phyloP scores from a whole-genome alignment of 2,329 filamentous ascomycete species.

The Phialocephala subalpina region DNA sequence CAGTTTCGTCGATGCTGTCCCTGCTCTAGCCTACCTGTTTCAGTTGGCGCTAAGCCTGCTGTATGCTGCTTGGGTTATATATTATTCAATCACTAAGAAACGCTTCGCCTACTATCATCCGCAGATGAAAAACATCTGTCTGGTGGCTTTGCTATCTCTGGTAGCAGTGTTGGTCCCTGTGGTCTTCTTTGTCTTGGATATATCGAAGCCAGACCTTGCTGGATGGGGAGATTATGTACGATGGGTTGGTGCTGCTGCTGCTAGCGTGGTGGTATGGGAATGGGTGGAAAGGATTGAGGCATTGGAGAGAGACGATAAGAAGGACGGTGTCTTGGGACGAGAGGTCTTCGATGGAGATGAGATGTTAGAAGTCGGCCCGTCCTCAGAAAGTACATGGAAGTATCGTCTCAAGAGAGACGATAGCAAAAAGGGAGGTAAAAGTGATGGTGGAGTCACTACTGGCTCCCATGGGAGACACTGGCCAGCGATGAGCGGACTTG shows the following conservation, averaged over 20 bases:
- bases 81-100: conserved; percentile 75
- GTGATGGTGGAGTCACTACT: conserved; percentile 31
- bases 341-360: conserved; percentile 80
- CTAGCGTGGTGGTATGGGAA: conserved; percentile 83
- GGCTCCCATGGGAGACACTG: conserved; percentile 45
- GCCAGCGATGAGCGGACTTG: conserved; percentile 51
- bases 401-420: conserved; percentile 41
- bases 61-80: conserved; percentile 78
- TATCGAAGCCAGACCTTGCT: conserved; percentile 72
- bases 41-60: conserved; percentile 74
- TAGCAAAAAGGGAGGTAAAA: conserved; percentile 38
- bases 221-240: conserved; percentile 81
- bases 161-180: conserved; percentile 74
- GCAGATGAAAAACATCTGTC: conserved; percentile 74
- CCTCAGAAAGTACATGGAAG: conserved; percentile 49
- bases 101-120: conserved; percentile 76
- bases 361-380: conserved; percentile 71
- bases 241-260: conserved; percentile 78
- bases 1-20: conserved; percentile 87
- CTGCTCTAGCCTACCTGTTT: conserved; percentile 78
- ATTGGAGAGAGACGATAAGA: conserved; percentile 75
- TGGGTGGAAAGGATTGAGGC: conserved; percentile 82
- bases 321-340: conserved; percentile 74
- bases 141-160: conserved; percentile 72
- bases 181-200: conserved; percentile 78